phyloP scores from a whole-genome alignment of 1,139 yeast species.

The Protomyces pachydermus region DNA sequence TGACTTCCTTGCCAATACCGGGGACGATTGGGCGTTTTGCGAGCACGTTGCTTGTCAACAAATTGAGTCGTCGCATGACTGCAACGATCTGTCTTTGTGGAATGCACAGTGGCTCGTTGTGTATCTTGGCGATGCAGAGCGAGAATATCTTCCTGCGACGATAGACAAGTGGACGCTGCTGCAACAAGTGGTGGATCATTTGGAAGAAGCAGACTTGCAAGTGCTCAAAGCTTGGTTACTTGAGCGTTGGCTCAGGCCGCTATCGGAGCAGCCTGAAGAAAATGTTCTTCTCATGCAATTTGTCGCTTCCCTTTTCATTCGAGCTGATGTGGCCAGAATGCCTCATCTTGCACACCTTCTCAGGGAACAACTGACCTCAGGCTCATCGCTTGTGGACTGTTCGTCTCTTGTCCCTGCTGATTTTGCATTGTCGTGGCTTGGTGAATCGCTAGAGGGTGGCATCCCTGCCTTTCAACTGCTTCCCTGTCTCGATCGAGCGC shows the following conservation, averaged over 20 bases:
- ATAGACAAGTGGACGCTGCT: background rate
- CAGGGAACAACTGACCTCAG: background rate
- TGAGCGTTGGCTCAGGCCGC: background rate
- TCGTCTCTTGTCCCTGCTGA: background rate
- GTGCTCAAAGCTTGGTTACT: background rate
- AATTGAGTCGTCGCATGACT: background rate
- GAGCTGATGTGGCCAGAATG: background rate
- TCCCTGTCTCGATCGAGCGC: background rate
- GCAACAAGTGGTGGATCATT: background rate
- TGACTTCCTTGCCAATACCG: background rate
- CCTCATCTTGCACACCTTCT: background rate
- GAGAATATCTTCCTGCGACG: background rate
- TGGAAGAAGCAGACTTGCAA: background rate
- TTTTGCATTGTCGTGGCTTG: background rate
- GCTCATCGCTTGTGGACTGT: background rate
- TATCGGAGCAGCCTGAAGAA: background rate
- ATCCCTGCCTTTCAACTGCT: background rate
- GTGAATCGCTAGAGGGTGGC: background rate
- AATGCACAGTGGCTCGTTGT: slow-evolving; percentile 1
- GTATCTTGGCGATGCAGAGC: background rate
- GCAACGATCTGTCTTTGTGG: background rate
- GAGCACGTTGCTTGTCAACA: background rate
- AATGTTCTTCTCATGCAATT: background rate
- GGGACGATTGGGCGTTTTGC: slow-evolving; percentile 8
- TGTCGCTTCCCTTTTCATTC: background rate